Percentiles rank a stretch among this genome's conserved stretches.
These are phyloP conservation scores for Botrytis squamosa DNA, from an alignment of 2,329 filamentous ascomycete genomes.

Conservation along the genomic window DNA sequence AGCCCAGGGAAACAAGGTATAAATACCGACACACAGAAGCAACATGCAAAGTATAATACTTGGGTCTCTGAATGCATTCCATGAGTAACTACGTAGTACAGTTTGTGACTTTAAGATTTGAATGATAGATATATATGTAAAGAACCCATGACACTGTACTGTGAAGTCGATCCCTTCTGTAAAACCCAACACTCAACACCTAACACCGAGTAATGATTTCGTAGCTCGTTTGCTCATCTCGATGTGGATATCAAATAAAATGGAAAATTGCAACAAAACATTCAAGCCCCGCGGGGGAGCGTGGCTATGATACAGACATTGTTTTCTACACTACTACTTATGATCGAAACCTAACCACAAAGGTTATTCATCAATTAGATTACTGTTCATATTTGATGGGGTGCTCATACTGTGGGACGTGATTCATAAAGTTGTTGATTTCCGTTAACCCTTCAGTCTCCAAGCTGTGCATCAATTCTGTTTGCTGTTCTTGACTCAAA, in stretches of 20 bases:
- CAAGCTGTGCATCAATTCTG: slow-evolving; percentile 77
- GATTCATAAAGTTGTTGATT: slow-evolving; percentile 58
- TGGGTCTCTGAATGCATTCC: neutral
- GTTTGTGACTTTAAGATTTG: neutral
- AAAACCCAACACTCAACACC: neutral
- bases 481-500: slow-evolving; percentile 76
- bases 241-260: slow-evolving; percentile 13
- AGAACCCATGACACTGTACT: neutral
- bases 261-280: neutral
- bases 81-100: neutral
- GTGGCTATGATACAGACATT: neutral
- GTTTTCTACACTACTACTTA: neutral
- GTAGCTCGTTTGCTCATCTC: slow-evolving; percentile 11
- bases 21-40: neutral
- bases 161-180: neutral
- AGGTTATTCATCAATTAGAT: slow-evolving; percentile 25
- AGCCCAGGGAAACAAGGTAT: neutral
- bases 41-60: neutral
- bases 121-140: neutral
- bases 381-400: slow-evolving; percentile 31
- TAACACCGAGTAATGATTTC: slow-evolving; percentile 6
- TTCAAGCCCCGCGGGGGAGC: neutral
- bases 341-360: neutral
- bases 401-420: slow-evolving; percentile 33
- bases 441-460: slow-evolving; percentile 66